Evolutionary conservation across 2,329 filamentous ascomycete species (phyloP).

Genomic region (Colletotrichum agaves): DNA sequence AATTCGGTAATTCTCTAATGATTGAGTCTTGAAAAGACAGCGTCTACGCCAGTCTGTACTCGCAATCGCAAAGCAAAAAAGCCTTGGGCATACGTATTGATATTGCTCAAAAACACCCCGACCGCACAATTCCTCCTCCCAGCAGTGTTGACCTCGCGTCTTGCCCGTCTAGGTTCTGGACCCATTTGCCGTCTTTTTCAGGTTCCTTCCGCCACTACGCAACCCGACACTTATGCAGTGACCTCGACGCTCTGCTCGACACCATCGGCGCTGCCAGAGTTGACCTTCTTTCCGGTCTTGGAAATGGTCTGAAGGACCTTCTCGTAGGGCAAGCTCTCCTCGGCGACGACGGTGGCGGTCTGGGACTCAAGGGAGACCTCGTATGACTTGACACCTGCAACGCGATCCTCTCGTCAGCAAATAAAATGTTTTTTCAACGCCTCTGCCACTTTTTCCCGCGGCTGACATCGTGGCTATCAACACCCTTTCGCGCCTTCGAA

Average conservation of each 20-base stretch:
- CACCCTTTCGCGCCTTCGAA: neutral
- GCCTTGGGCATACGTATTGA: neutral
- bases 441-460: no score
- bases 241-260: constrained; percentile 61
- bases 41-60: neutral
- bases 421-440: neutral
- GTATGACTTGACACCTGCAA: constrained; percentile 83
- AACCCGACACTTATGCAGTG: constrained; percentile 4
- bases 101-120: neutral
- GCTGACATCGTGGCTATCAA: neutral
- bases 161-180: neutral
- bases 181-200: neutral
- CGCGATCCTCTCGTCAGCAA: neutral
- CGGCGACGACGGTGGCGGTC: constrained; percentile 80
- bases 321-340: constrained; percentile 77
- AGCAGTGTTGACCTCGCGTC: neutral
- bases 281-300: constrained; percentile 96
- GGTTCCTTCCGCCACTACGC: no score
- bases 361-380: constrained; percentile 89
- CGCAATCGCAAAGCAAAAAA: neutral
- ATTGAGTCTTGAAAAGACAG: no score
- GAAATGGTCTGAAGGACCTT: constrained; percentile 87
- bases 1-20: no score
- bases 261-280: constrained; percentile 78
- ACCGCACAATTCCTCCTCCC: neutral